phyloP scores from a whole-genome alignment of 257 asterid species.

The Lithospermum erythrorhizon region DNA sequence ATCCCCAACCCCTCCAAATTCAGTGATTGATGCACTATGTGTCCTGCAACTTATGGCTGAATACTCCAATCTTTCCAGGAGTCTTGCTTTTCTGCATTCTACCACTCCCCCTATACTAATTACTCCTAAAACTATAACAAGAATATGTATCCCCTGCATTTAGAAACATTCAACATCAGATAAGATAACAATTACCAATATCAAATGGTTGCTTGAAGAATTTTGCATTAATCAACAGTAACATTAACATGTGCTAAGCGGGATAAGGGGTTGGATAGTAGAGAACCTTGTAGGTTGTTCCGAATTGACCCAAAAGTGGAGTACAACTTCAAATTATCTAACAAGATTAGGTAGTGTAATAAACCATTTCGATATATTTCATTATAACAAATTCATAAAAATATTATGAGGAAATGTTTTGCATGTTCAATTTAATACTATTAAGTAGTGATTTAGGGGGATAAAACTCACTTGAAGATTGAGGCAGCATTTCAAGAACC shows the following conservation, averaged over 20 bases:
- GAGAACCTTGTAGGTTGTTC: too few relatives aligned
- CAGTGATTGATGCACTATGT: slow-evolving; percentile 63
- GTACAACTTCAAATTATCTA: too few relatives aligned
- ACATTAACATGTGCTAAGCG: too few relatives aligned
- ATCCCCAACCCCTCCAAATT: slow-evolving; percentile 83
- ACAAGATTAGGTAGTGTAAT: too few relatives aligned
- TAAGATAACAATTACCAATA: background rate
- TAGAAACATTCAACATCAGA: background rate
- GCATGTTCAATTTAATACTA: background rate
- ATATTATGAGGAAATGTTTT: background rate
- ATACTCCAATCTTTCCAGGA: slow-evolving; percentile 27
- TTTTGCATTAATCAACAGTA: too few relatives aligned
- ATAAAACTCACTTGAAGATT: slow-evolving; percentile 22
- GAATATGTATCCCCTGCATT: background rate
- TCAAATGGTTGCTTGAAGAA: too few relatives aligned
- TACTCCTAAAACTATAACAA: slow-evolving; percentile 21
- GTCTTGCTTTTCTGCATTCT: slow-evolving; percentile 35
- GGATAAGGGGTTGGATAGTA: too few relatives aligned
- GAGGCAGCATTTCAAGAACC: slow-evolving; percentile 8
- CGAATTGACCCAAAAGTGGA: too few relatives aligned
- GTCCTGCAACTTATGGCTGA: slow-evolving; percentile 70
- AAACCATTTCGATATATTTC: too few relatives aligned
- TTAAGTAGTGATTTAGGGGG: too few relatives aligned
- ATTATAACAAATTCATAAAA: too few relatives aligned
- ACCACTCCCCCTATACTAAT: slow-evolving; percentile 12